Percentiles rank a stretch among this genome's conserved stretches.
Evolutionary conservation across 495 filamentous ascomycete genomes (phyloP).

Genomic region (Penicillium dipodomyicola): DNA sequence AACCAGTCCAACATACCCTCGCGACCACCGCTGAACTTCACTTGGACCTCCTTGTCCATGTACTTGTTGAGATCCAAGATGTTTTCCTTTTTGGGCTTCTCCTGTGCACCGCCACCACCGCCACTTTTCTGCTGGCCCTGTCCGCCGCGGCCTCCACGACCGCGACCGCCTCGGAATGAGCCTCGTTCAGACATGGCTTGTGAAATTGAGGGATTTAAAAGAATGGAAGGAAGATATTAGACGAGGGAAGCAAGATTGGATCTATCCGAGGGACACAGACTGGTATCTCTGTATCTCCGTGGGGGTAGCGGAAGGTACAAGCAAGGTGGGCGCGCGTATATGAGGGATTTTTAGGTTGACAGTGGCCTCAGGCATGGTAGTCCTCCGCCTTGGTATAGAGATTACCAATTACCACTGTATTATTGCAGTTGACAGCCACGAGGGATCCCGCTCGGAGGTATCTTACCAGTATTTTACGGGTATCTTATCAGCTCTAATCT

Average conservation of each 20-base stretch:
- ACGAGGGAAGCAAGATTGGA: slow-evolving; percentile 7
- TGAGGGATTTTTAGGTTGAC: slow-evolving; percentile 28
- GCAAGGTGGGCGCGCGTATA: slow-evolving; percentile 17
- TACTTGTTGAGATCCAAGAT: slow-evolving; percentile 94
- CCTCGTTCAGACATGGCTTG: slow-evolving; percentile 66
- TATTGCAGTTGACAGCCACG: not conserved
- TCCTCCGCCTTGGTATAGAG: slow-evolving; percentile 5
- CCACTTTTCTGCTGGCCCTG: slow-evolving; percentile 44
- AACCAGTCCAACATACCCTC: slow-evolving; percentile 63
- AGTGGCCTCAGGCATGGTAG: not conserved
- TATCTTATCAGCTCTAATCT: not conserved
- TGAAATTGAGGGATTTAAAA: slow-evolving; percentile 7
- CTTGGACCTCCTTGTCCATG: slow-evolving; percentile 89
- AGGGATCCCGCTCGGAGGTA: slow-evolving; percentile 14
- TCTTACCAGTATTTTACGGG: not conserved
- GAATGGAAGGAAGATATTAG: slow-evolving; percentile 6
- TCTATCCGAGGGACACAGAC: not conserved
- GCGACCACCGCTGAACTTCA: slow-evolving; percentile 94
- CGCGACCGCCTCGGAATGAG: slow-evolving; percentile 56
- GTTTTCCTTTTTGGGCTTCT: slow-evolving; percentile 95
- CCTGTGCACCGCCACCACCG: slow-evolving; percentile 51
- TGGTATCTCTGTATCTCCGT: not conserved
- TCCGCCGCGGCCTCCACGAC: slow-evolving; percentile 46
- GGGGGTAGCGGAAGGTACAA: slow-evolving; percentile 9
- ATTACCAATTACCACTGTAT: slow-evolving; percentile 1